Base-by-base conservation (phyloP, 2,329 filamentous ascomycete genomes). In the Falciphora oryzae region DNA sequence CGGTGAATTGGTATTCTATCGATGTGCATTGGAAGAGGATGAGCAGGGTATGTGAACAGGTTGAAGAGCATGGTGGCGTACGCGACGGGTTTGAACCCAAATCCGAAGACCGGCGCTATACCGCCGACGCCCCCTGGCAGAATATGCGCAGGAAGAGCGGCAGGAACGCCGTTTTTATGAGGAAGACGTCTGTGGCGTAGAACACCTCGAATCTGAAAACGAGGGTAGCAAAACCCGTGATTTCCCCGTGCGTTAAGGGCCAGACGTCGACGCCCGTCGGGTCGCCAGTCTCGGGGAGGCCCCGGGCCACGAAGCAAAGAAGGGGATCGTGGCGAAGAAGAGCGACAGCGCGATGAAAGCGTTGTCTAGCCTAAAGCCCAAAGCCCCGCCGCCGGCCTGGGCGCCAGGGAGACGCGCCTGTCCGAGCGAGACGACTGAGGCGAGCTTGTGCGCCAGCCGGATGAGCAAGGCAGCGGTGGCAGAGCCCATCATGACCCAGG, bases 131-230 rank as follows among this genome's bases (percentile, higher is more conserved):
- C 28, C 18, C 13, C 5, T n/a, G 58, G 58, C 58, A 31, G 7
- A 59, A 59, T 22, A 59, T 6, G 28, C 58, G 58, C 58, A 59
- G 58, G 58, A 31, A 59, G 13, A 59, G 29, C 11, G 32, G 58
- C 1, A 59, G 25, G 25, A 59, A 32, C 27, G 58, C 32, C 27
- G 14, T 59, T 6, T 59, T 59, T 10, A 59, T 22, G 14, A 59
- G 58, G 13, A 59, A 59, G 4, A 59, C 32, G 27, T 32, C 27
- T 5, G 58, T 31, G 18, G 22, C 22, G 58, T 59, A 59, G 5
- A 59, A 14, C 28, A 32, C 4, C 28, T 59, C 58, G 28, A 32
- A n/a, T 25, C 32, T n/a, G 29, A 32, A 32, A 25, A 59, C 29
- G 25, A 59, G 22, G 7, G 32, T 32, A 28, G 27, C 27, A 18